Percentiles rank a stretch among this genome's conserved stretches.
Conservation (phyloP, 2,329 filamentous ascomycete genomes). For the Zalaria obscura region DNA sequence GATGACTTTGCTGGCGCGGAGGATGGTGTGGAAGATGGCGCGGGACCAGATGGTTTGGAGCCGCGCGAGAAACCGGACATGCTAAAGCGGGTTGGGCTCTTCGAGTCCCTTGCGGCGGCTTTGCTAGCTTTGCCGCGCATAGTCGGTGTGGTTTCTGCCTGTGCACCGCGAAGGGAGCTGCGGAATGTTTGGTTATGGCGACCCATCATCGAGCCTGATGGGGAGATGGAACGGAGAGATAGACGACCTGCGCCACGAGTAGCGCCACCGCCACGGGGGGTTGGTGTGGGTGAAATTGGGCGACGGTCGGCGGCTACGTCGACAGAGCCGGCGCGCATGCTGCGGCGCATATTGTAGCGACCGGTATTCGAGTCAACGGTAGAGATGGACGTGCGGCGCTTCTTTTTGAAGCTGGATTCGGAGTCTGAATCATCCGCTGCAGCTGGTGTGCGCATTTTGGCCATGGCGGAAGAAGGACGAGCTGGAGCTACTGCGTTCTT, state of each 20-base stretch:
- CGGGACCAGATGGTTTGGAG: slow-evolving; percentile 1
- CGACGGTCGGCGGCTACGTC: slow-evolving; percentile 24
- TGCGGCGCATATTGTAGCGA: slow-evolving; percentile 50
- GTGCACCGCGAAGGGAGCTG: slow-evolving; percentile 12
- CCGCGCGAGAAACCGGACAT: slow-evolving; percentile 7
- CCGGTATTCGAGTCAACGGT: slow-evolving; percentile 24
- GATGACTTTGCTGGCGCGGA: slow-evolving; percentile 5
- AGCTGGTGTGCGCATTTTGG: slow-evolving; percentile 2
- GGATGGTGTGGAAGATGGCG: slow-evolving; percentile 1
- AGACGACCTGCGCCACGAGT: slow-evolving; percentile 37
- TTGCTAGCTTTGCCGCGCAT: slow-evolving; percentile 9
- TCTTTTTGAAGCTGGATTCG: slow-evolving; percentile 61
- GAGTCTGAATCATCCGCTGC: slow-evolving; percentile 29
- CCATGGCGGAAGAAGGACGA: background rate
- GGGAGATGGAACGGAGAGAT: slow-evolving; percentile 58
- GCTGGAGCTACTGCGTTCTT: background rate
- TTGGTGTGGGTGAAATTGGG: slow-evolving; percentile 27
- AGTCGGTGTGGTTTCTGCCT: slow-evolving; percentile 10
- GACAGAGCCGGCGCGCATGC: slow-evolving; percentile 48
- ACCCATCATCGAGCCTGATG: slow-evolving; percentile 40
- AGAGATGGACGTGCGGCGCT: slow-evolving; percentile 20
- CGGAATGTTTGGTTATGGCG: slow-evolving; percentile 14
- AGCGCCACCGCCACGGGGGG: slow-evolving; percentile 6
- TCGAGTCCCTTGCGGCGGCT: slow-evolving; percentile 4
- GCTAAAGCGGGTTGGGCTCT: slow-evolving; percentile 6